Conservation (phyloP, 2,329 filamentous ascomycete species). For the Phoma herbarum region DNA sequence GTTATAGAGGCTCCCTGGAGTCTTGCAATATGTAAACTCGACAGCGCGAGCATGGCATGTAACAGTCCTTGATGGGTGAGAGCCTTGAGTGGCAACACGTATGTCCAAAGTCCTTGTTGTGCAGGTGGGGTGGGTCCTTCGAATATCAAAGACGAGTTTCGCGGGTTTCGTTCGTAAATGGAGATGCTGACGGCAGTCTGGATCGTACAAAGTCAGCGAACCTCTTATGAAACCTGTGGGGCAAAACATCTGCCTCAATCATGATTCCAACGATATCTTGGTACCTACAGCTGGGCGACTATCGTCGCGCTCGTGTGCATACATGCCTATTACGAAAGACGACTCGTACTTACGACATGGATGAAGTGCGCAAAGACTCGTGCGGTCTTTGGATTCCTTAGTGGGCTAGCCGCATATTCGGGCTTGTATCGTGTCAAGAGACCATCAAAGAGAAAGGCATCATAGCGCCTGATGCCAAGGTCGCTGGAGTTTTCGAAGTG, state of each 20-base stretch:
- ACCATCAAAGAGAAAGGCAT: constrained; percentile 58
- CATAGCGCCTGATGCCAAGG: constrained; percentile 53
- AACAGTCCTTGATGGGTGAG: constrained; percentile 86
- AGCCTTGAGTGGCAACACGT: constrained; percentile 81
- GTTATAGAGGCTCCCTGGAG: constrained; percentile 77
- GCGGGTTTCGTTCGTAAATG: constrained; percentile 83
- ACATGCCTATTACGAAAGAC: not conserved
- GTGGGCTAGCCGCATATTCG: constrained; percentile 65
- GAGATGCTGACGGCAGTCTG: constrained; percentile 82
- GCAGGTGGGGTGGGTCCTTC: constrained; percentile 52
- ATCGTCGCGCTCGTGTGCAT: not conserved
- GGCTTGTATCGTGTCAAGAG: constrained; percentile 57
- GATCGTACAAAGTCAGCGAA: constrained; percentile 14
- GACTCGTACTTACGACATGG: constrained; percentile 63
- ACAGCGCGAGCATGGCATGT: constrained; percentile 88
- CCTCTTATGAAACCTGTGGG: not conserved
- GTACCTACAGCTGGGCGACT: not conserved
- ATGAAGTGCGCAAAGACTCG: constrained; percentile 92
- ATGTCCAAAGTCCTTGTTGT: constrained; percentile 64
- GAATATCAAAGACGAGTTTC: constrained; percentile 74
- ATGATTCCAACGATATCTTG: not conserved
- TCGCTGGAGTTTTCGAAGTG: constrained; percentile 49
- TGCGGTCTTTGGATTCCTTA: constrained; percentile 81
- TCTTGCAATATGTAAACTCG: constrained; percentile 86
- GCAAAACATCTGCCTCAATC: not conserved